Evolutionary conservation across 495 filamentous ascomycete genomes (phyloP), one percentile per base, ranked within the genome.

Genomic region (Lophium mytilinum): DNA sequence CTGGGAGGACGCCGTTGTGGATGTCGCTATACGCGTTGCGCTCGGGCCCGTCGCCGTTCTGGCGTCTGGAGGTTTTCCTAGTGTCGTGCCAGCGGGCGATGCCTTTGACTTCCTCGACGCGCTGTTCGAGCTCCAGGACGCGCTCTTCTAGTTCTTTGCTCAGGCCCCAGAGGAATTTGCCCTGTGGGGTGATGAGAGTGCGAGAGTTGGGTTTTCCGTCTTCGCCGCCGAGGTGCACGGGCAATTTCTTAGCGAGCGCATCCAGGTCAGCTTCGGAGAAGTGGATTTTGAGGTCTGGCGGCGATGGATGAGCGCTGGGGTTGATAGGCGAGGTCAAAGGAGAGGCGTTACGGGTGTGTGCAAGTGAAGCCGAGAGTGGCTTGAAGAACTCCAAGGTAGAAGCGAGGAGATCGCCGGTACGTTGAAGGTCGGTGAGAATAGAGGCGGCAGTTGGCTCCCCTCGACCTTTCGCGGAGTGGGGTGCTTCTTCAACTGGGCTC

Each of bases 151-250:
- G 87, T 33, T 87, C 85, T 12, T 76, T 66, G 10, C 79, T 85
- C 18, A 98, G 74, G 58, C 89, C 88, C 37, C 82, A 82, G 30
- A 96, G 76, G 52, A 87, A 85, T 53, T 84, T 82, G 4, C 90
- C 89, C 55, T 86, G 83, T 3, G 90, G 88, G 0, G 87, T 90
- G 50, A 93, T 82, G 46, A 93, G 72, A 51, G 83, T 79, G 24
- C 79, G 75, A 34, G 66, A 66, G 53, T 63, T 65, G 33, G 62
- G 46, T 12, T 61, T 65, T 15, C 60, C 59, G 21, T 69, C 62
- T 7, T 63, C 52, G 33, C 68, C 69, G 10, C 64, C 75, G n/a
- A 72, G 66, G 34, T 66, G 56, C 34, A 77, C 67, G 42, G 80
- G 74, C 21, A 74, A 67, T 18, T 70, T 58, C 43, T 64, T 69